These are phyloP conservation scores for Solanum infundibuliforme DNA, from an alignment of 257 asterid genomes.

Conservation along the genomic window DNA sequence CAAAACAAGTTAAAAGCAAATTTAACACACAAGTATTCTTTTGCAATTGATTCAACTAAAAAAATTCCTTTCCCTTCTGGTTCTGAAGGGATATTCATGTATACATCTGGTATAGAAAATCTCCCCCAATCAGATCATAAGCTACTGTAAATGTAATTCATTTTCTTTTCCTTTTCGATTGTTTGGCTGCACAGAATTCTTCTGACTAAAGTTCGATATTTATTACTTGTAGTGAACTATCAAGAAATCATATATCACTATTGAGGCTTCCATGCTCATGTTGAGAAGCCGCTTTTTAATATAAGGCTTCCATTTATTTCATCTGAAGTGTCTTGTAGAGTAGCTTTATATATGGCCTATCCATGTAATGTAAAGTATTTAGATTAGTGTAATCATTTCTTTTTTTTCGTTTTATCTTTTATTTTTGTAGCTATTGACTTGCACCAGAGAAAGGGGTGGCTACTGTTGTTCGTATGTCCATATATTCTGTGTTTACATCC, in stretches of 20 bases:
- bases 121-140: slow-evolving; percentile 23
- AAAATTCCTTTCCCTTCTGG: slow-evolving; percentile 16
- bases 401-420: neutral
- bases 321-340: neutral
- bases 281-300: slow-evolving; percentile 24
- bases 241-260: neutral
- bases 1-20: slow-evolving; percentile 53
- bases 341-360: neutral
- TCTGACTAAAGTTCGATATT: slow-evolving; percentile 8
- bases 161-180: slow-evolving; percentile 8
- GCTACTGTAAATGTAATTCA: slow-evolving; percentile 50
- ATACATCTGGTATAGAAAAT: slow-evolving; percentile 11
- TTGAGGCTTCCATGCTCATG: slow-evolving; percentile 23
- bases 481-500: neutral
- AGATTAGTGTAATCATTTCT: neutral
- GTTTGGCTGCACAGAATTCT: slow-evolving; percentile 36
- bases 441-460: neutral
- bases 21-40: slow-evolving; percentile 17
- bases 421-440: neutral
- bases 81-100: slow-evolving; percentile 11
- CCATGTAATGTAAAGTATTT: neutral
- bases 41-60: neutral
- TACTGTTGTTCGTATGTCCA: neutral
- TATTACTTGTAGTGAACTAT: slow-evolving; percentile 10
- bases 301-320: neutral